Base-by-base conservation (phyloP, 2,329 filamentous ascomycete genomes). In the Trichoderma endophyticum region DNA sequence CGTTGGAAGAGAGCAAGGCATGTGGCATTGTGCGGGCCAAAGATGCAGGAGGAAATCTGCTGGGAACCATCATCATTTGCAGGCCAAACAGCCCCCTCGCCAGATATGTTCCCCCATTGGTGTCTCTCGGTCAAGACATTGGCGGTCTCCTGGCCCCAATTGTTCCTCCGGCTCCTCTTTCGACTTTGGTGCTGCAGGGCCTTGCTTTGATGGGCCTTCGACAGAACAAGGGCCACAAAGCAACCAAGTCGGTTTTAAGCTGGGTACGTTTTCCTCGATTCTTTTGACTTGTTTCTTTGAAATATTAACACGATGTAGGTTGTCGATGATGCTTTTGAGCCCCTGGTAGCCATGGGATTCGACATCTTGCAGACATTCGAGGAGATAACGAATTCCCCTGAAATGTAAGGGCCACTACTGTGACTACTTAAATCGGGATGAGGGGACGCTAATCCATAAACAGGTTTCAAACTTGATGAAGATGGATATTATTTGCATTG, bases 1-100 rank as follows among this genome's bases (percentile, higher is more conserved):
- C 93, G 0, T 85, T 97, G 2, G 86, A 88, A 11, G 92, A 94
- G 75, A 88, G 88, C 28, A 88, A 90, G 73, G 86, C 90, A 15
- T 95, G 93, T 76, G 93, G 93, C 48, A 92, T 97, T 72, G 94
- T 97, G 72, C 89, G 94, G 34, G 94, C 94, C 26, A 96, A 94
- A 81, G 86, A 90, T 70, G 86, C 87, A 36, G 85, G 87, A 0
- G 87, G 88, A 62, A 91, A 91, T 71, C 82, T 97, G 24, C 81
- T 97, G 7, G 94, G 93, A 1, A 95, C 91, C 1, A 90, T 97
- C 15, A 91, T 97, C 73, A 88, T 97, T 54, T 95, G 93, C 82
- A 91, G 90, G 75, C 88, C 88, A 62, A 88, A 89, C 59, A 93
- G 92, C 70, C 84, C 86, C 14, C 83, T 97, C 61, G 88, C 90